Evolutionary conservation across 108 stramenopile genomes (phyloP).

Genomic region (Skeletonema costatum): DNA sequence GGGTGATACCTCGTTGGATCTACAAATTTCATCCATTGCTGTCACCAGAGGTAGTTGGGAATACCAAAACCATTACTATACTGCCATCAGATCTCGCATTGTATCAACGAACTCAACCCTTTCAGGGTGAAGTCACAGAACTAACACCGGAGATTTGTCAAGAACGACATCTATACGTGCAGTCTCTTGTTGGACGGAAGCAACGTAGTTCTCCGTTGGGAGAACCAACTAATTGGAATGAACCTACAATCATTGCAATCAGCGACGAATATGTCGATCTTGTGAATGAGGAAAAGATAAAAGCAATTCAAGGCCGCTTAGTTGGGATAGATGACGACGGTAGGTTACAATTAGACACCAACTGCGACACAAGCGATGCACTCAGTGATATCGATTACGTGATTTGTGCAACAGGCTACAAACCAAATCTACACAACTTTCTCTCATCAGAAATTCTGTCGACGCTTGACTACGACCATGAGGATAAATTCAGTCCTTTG

Average conservation of each 20-base stretch:
- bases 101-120: conserved; percentile 51
- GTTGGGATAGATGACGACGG: conserved; percentile 48
- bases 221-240: conserved; percentile 50
- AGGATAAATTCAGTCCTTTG: conserved; percentile 53
- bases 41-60: neutral
- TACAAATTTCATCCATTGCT: conserved; percentile 37
- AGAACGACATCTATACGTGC: conserved; percentile 38
- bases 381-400: conserved; percentile 48
- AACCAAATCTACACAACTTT: conserved; percentile 41
- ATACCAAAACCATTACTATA: conserved; percentile 16
- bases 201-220: conserved; percentile 52
- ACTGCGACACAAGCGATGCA: neutral
- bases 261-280: conserved; percentile 68
- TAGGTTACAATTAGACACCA: conserved; percentile 6
- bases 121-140: conserved; percentile 29
- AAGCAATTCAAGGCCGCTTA: conserved; percentile 55
- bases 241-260: conserved; percentile 60
- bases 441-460: conserved; percentile 46
- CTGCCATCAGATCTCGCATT: conserved; percentile 63
- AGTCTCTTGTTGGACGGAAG: conserved; percentile 46
- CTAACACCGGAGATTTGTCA: conserved; percentile 43
- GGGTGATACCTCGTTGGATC: conserved; percentile 66
- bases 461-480: conserved; percentile 55
- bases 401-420: conserved; percentile 64
- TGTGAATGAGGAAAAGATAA: conserved; percentile 49